Conservation (phyloP, 2,329 filamentous ascomycete genomes). For the Phialocephala subalpina region DNA sequence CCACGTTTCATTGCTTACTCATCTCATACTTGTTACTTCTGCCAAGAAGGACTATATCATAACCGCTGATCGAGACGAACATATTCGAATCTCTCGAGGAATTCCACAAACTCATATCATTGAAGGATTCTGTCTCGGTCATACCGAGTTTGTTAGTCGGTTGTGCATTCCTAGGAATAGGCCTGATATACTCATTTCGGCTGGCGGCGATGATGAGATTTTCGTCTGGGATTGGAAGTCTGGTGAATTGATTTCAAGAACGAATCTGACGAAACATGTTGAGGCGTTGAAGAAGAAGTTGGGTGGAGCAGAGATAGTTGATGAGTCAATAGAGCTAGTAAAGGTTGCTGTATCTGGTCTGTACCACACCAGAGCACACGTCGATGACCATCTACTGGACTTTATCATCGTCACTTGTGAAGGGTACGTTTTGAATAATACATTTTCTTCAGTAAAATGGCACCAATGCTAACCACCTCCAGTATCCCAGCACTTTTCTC, state of each 20-base stretch:
- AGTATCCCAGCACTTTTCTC: conserved; percentile 71
- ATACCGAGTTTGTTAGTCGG: conserved; percentile 83
- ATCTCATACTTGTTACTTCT: conserved; percentile 68
- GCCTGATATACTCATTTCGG: conserved; percentile 77
- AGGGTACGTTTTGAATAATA: conserved; percentile 54
- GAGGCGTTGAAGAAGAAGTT: conserved; percentile 50
- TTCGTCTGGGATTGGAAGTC: conserved; percentile 82
- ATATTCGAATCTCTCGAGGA: conserved; percentile 87
- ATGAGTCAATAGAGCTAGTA: conserved; percentile 25
- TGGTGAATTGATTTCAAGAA: conserved; percentile 57
- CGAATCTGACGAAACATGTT: conserved; percentile 58
- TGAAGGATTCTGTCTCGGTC: conserved; percentile 88
- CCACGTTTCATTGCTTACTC: conserved; percentile 94
- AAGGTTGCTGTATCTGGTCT: conserved; percentile 48
- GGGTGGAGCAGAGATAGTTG: neutral
- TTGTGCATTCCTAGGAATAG: conserved; percentile 69
- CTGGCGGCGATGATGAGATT: conserved; percentile 83
- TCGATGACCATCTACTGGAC: conserved; percentile 44
- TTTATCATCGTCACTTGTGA: conserved; percentile 63
- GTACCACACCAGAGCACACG: conserved; percentile 39
- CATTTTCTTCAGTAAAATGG: neutral
- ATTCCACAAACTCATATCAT: conserved; percentile 87
- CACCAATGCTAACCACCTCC: conserved; percentile 7
- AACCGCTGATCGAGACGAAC: conserved; percentile 76
- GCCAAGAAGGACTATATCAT: conserved; percentile 64